Conservation (phyloP, 805 yeast genomes). For the Starmerella cellae region DNA sequence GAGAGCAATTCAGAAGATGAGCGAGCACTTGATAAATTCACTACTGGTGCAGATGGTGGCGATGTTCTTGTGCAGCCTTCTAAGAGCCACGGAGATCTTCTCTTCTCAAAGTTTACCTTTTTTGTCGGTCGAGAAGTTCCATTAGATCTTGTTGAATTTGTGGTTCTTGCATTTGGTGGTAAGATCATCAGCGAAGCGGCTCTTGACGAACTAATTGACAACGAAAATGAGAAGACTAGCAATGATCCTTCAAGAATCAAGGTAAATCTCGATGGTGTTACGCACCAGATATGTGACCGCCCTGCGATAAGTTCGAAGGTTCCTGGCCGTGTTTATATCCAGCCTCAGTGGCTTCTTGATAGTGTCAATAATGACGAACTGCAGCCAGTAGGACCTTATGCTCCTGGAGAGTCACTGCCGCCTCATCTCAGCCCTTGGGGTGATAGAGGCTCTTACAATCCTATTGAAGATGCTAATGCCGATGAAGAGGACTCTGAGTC, state of each 20-base stretch:
- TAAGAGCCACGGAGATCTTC: slow-evolving; percentile 15
- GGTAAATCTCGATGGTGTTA: slow-evolving; percentile 53
- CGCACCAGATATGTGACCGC: slow-evolving; percentile 91
- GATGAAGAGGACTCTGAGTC: slow-evolving; percentile 28
- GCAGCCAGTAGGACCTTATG: slow-evolving; percentile 64
- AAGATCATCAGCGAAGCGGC: slow-evolving; percentile 73
- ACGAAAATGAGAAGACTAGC: slow-evolving; percentile 35
- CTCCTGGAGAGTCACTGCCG: slow-evolving; percentile 90
- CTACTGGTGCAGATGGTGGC: slow-evolving; percentile 43
- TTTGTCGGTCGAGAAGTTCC: slow-evolving; percentile 93
- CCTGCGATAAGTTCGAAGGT: slow-evolving; percentile 66
- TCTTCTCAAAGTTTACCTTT: slow-evolving; percentile 66
- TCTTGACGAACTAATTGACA: slow-evolving; percentile 52
- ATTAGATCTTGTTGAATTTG: slow-evolving; percentile 75
- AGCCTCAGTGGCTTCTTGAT: slow-evolving; percentile 98
- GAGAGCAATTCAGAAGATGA: slow-evolving; percentile 23
- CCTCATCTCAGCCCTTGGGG: slow-evolving; percentile 99
- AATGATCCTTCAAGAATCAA: slow-evolving; percentile 28
- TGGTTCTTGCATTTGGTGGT: slow-evolving; percentile 79
- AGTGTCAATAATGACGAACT: slow-evolving; percentile 65
- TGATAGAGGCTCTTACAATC: slow-evolving; percentile 81
- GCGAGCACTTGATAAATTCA: slow-evolving; percentile 56
- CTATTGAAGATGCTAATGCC: slow-evolving; percentile 32
- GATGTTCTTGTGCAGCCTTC: slow-evolving; percentile 51
- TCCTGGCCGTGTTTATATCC: slow-evolving; percentile 84